Evolutionary conservation across 179 eudicot genomes (phyloP), one percentile per base, ranked within the genome.

Genomic region (Beta corolliflora): DNA sequence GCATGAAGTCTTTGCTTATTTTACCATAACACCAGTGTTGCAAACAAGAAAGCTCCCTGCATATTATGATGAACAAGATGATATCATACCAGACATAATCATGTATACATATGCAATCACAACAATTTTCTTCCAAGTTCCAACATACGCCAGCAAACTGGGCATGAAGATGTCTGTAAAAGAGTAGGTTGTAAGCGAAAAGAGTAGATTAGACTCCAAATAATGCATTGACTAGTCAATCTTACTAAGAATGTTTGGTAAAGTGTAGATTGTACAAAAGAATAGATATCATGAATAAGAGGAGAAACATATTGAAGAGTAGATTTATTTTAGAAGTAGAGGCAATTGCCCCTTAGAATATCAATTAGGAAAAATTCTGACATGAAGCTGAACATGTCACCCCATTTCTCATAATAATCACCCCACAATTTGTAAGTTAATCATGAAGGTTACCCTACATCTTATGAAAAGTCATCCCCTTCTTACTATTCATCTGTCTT

Each of bases 151-250:
- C 21, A 48, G 54, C 23, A 9, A 56, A 48, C 16, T 71, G 56
- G 31, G 48, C 77, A 74, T 56, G 65, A 74, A 21, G 9, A 75
- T 56, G 66, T 75, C 77, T 72, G 45, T 13, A 25, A 72, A 52
- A 52, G n/a, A 52, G 59, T 9, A n/a, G 65, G 21, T 44, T 69
- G 73, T 31, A 74, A 55, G 61, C 7, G 0, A 15, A 54, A 53
- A 36, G 16, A 73, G 63, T 73, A 73, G 54, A 73, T 54, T 73
- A 53, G 45, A 73, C 63, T 73, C 61, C 77, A 52, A 53, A 55
- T 73, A 2, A 7, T 10, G 11, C 7, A 4, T 23, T 71, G 75
- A 71, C 75, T 50, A 50, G 58, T 50, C 56, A 71, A 21, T 21
- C 36, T 50, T 71, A 7, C n/a, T 36, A 36, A 36, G 1, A n/a